Conservation (phyloP, 2,329 filamentous ascomycete genomes). For the Geosmithia morbida region DNA sequence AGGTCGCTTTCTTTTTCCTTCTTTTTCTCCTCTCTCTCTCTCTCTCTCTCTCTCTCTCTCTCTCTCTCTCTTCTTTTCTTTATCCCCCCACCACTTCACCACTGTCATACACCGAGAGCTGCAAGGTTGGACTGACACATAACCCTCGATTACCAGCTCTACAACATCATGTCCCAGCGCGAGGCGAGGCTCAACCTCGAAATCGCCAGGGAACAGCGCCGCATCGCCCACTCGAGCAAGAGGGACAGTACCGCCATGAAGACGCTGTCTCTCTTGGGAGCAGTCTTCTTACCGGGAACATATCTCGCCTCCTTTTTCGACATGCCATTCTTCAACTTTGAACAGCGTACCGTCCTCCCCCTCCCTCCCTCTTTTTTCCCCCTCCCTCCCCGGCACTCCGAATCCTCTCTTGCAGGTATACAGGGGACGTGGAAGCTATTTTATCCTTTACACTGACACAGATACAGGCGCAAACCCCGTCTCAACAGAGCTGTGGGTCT, state of each 20-base stretch:
- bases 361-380: neutral
- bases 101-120: too few species aligned
- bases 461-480: slow-evolving; percentile 22
- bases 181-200: slow-evolving; percentile 50
- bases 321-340: slow-evolving; percentile 55
- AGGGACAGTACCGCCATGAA: slow-evolving; percentile 52
- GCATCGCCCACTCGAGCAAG: slow-evolving; percentile 44
- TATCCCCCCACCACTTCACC: too few species aligned
- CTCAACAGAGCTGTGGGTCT: slow-evolving; percentile 43
- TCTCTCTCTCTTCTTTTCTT: too few species aligned
- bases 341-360: slow-evolving; percentile 7
- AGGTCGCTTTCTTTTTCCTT: too few species aligned
- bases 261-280: slow-evolving; percentile 47
- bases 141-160: slow-evolving; percentile 26
- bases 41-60: too few species aligned
- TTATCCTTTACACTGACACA: neutral
- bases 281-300: slow-evolving; percentile 48
- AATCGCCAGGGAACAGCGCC: slow-evolving; percentile 45
- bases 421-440: too few species aligned
- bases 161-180: slow-evolving; percentile 52
- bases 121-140: neutral
- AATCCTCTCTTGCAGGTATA: too few species aligned
- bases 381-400: neutral
- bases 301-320: slow-evolving; percentile 49
- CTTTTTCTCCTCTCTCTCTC: too few species aligned